Conservation (phyloP, 2,329 filamentous ascomycete genomes). For the Fonsecaea erecta region DNA sequence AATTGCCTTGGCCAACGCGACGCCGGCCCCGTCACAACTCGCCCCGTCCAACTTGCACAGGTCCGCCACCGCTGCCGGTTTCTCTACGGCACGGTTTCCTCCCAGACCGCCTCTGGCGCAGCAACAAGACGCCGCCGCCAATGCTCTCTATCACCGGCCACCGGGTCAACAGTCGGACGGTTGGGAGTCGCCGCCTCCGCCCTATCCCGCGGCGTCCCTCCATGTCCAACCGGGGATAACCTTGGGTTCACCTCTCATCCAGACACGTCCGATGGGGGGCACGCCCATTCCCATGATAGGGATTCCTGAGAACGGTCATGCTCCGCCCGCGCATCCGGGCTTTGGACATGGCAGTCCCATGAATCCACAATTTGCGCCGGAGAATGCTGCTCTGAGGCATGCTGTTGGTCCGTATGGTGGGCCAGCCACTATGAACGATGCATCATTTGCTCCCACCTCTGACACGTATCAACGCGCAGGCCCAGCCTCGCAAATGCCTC, state of each 20-base stretch:
- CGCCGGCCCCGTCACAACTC: conserved; percentile 9
- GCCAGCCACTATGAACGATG: background rate
- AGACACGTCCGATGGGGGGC: conserved; percentile 16
- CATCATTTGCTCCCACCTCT: background rate
- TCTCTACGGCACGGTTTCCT: conserved; percentile 68
- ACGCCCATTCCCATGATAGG: conserved; percentile 18
- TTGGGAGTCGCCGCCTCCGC: conserved; percentile 38
- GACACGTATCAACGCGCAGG: conserved; percentile 6
- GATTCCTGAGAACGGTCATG: conserved; percentile 27
- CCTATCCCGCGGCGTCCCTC: conserved; percentile 26
- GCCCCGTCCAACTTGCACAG: conserved; percentile 30
- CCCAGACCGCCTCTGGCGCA: conserved; percentile 46
- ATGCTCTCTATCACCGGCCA: conserved; percentile 14
- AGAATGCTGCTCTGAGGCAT: conserved; percentile 1
- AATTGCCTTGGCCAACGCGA: conserved; percentile 24
- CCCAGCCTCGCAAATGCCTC: conserved; percentile 5
- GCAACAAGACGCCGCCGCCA: conserved; percentile 17
- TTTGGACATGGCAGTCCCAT: conserved; percentile 12
- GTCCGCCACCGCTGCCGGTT: conserved; percentile 64
- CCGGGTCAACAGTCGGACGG: conserved; percentile 21
- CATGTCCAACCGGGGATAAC: conserved; percentile 10
- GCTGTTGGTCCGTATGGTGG: conserved; percentile 8
- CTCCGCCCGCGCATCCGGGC: conserved; percentile 7
- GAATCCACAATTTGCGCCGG: conserved; percentile 38
- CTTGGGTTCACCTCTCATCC: conserved; percentile 23